Conservation (phyloP, 305 asterid genomes). For the Fraxinus xanthoxyloides region DNA sequence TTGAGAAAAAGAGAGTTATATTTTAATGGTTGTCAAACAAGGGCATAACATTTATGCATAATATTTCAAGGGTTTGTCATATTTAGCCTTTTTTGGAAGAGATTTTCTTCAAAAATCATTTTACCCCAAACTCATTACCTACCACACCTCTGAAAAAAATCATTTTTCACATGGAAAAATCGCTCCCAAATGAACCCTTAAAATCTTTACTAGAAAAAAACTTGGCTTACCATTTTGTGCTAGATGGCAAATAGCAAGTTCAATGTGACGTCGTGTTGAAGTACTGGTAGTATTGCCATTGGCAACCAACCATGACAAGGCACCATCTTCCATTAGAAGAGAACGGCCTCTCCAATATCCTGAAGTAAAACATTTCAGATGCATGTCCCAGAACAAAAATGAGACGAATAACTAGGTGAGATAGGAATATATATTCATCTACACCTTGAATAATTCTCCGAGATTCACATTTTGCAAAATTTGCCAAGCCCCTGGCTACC, state of each 20-base stretch:
- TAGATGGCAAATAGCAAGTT: slow-evolving; percentile 87
- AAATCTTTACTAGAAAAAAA: background rate
- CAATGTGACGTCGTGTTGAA: slow-evolving; percentile 77
- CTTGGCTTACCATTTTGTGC: slow-evolving; percentile 80
- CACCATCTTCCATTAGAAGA: slow-evolving; percentile 71
- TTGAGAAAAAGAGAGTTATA: too few species aligned
- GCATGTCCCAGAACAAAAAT: background rate
- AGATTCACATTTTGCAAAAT: slow-evolving; percentile 86
- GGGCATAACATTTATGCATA: background rate
- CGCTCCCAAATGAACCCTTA: background rate
- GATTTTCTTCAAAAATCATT: background rate
- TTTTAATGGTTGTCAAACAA: background rate
- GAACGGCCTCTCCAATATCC: slow-evolving; percentile 75
- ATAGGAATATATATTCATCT: slow-evolving; percentile 6
- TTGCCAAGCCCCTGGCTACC: slow-evolving; percentile 89
- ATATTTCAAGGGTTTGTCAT: background rate
- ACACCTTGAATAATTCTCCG: slow-evolving; percentile 77
- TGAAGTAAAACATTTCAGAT: slow-evolving; percentile 29
- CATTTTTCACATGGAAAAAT: background rate
- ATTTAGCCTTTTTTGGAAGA: background rate
- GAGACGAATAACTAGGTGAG: background rate
- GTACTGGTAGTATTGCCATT: slow-evolving; percentile 53
- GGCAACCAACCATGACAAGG: slow-evolving; percentile 66
- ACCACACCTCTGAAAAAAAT: background rate
- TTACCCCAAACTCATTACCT: background rate